phyloP scores from a whole-genome alignment of 371 early-diverging fungal genomes.

The Nosema muscidifuracis region DNA sequence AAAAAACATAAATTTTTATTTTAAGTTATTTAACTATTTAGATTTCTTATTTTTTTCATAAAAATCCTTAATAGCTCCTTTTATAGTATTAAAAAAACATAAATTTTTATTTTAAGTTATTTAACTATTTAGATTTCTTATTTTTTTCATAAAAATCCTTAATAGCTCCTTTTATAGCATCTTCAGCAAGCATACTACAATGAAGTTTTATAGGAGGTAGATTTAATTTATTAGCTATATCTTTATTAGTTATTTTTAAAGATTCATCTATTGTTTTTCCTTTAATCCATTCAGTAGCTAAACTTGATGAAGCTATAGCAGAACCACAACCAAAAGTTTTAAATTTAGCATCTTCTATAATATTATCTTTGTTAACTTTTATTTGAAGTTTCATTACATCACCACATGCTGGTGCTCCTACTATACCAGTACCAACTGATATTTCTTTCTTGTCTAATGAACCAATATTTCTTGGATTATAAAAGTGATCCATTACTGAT shows the following conservation, averaged over 20 bases:
- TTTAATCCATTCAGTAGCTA: slow-evolving; percentile 83
- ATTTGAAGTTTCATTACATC: slow-evolving; percentile 98
- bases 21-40: no score
- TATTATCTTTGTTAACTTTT: slow-evolving; percentile 74
- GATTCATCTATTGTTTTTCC: slow-evolving; percentile 82
- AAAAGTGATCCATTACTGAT: slow-evolving; percentile 80
- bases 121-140: background rate
- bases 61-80: no score
- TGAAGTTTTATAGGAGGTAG: slow-evolving; percentile 95
- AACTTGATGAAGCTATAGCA: slow-evolving; percentile 85
- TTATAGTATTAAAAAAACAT: background rate
- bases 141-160: slow-evolving; percentile 68
- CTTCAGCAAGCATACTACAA: slow-evolving; percentile 96
- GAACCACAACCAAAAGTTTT: slow-evolving; percentile 98
- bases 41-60: no score
- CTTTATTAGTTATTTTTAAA: slow-evolving; percentile 80
- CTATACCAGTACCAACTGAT: slow-evolving; percentile 88
- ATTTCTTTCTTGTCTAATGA: slow-evolving; percentile 74
- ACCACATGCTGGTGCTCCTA: slow-evolving; percentile 97
- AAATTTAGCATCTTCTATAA: slow-evolving; percentile 88
- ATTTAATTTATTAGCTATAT: slow-evolving; percentile 85
- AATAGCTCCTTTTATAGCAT: slow-evolving; percentile 91
- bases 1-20: no score
- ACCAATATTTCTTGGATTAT: slow-evolving; percentile 89
- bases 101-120: background rate